Base-by-base conservation (phyloP, 371 early-diverging fungal genomes). In the Syncephalis plumigaleata region DNA sequence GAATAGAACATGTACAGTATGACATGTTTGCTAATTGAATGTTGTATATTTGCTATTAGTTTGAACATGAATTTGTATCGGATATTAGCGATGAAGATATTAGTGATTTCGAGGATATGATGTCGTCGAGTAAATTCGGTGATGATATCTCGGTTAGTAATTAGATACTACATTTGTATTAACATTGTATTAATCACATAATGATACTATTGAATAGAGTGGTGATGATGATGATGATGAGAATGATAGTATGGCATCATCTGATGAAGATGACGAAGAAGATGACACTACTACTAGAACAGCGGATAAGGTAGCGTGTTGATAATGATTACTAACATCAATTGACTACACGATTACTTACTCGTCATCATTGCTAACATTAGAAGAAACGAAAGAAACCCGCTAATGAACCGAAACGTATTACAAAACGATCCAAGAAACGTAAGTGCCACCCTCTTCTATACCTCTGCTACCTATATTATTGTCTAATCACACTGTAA, bases 91-190 rank as follows among this genome's bases (percentile, higher is more conserved):
- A 66, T 31, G 65, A 65, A 42, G 25, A 22, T 9, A 17, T 53
- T 11, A 62, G 58, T 36, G 65, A 65, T 31, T 55, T 65, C 54
- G 65, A 65, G 45, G 65, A 65, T 44, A 61, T 64, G 54, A 31
- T 31, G 31, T 31, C 31, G 11, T 11, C 31, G 7, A 31, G 11
- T 31, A 11, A 11, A 31, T 11, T 7, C 31, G 11, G n/a, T n/a
- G n/a, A 31, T 31, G 31, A 31, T 31, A 31, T 31, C 7, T 31
- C 31, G 31, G 31, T 31, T 7, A 31, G 31, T 31, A 11, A 11
- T 11, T 31, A 11, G 31, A 31, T 31, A 11, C 31, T 7, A 31
- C 4, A 11, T 31, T 11, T 31, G 11, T 4, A 31, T 31, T 4
- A 11, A 31, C 31, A 7, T 4, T 31, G 31, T 31, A 31, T 31